A percentile compares a stretch with the other conserved stretches of the same genome.
These are phyloP conservation scores for Croton laevigatus DNA, from an alignment of 441 rosid genomes.

Conservation along the genomic window DNA sequence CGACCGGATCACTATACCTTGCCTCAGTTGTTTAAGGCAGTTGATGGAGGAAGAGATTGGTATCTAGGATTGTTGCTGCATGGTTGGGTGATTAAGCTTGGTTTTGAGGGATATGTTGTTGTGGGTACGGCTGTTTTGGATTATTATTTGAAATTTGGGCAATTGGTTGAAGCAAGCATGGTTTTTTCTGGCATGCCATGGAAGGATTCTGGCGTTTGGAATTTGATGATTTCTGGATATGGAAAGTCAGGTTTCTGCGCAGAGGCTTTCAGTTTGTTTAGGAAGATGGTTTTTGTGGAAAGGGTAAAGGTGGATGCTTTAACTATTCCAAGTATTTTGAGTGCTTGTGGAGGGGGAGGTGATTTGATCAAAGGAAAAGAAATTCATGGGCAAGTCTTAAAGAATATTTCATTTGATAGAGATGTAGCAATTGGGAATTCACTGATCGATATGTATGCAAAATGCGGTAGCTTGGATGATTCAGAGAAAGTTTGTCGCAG, in stretches of 20 bases:
- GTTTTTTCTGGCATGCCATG: slow-evolving; percentile 17
- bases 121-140: slow-evolving; percentile 29
- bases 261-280: slow-evolving; percentile 22
- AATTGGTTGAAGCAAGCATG: slow-evolving; percentile 21
- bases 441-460: slow-evolving; percentile 30
- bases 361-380: slow-evolving; percentile 27
- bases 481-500: slow-evolving; percentile 24
- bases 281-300: slow-evolving; percentile 17
- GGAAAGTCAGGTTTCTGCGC: slow-evolving; percentile 20
- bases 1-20: slow-evolving; percentile 29
- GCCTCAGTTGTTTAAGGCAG: slow-evolving; percentile 24
- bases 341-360: slow-evolving; percentile 27
- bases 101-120: slow-evolving; percentile 26
- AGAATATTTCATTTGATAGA: slow-evolving; percentile 7
- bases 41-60: slow-evolving; percentile 11
- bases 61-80: slow-evolving; percentile 24
- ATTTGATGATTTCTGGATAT: slow-evolving; percentile 26
- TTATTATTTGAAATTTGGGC: slow-evolving; percentile 24
- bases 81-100: slow-evolving; percentile 24
- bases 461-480: slow-evolving; percentile 20
- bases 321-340: slow-evolving; percentile 21
- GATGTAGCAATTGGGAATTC: slow-evolving; percentile 27
- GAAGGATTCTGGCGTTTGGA: slow-evolving; percentile 30
- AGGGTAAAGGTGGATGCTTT: slow-evolving; percentile 20
- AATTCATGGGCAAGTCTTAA: slow-evolving; percentile 24